phyloP scores from a whole-genome alignment of 2,329 filamentous ascomycete genomes.

The Aspergillus piperis region DNA sequence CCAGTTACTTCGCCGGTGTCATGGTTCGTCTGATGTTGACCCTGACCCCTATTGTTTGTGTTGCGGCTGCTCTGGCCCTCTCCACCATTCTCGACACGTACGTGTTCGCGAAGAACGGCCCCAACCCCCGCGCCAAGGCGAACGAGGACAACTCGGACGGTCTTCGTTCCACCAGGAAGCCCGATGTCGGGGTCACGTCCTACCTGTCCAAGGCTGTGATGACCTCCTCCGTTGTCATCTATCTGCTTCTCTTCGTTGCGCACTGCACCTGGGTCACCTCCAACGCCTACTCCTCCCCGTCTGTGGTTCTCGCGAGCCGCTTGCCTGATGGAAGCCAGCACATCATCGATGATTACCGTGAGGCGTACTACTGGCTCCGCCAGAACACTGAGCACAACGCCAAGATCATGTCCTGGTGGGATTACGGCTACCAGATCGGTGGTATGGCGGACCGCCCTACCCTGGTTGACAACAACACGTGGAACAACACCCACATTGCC shows the following conservation, averaged over 20 bases:
- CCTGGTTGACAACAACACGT: constrained; percentile 98
- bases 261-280: constrained; percentile 99
- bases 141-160: constrained; percentile 39
- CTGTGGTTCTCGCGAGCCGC: constrained; percentile 88
- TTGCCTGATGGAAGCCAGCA: constrained; percentile 94
- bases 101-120: constrained; percentile 65
- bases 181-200: constrained; percentile 81
- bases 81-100: constrained; percentile 90
- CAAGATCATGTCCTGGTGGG: constrained; percentile 99
- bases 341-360: constrained; percentile 98
- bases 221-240: constrained; percentile 70
- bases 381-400: constrained; percentile 94
- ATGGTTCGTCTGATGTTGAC: constrained; percentile 99
- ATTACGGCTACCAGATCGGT: constrained; percentile 99
- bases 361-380: constrained; percentile 98
- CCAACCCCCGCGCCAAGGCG: constrained; percentile 49
- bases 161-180: constrained; percentile 70
- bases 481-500: constrained; percentile 99
- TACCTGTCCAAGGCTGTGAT: constrained; percentile 77
- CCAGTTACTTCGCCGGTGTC: constrained; percentile 97
- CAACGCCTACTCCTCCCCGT: constrained; percentile 97
- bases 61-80: constrained; percentile 83
- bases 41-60: constrained; percentile 92
- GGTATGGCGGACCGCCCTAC: constrained; percentile 98
- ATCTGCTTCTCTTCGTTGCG: constrained; percentile 88